Base-by-base conservation (phyloP, 495 filamentous ascomycete species). In the Aspergillus saccharolyticus region DNA sequence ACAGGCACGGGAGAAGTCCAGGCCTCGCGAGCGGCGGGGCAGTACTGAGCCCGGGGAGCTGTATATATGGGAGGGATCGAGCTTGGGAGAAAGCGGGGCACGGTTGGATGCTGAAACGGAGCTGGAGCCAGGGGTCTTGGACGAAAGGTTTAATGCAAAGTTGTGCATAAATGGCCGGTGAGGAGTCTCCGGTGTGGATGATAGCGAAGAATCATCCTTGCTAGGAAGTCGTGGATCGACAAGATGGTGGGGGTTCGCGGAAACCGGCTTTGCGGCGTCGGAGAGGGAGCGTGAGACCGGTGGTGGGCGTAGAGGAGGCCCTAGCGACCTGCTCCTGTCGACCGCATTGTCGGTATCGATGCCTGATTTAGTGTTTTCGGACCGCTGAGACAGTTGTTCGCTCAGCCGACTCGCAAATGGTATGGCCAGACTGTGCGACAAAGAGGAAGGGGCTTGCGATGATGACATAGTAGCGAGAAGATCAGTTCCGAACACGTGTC, bases 1-100 rank as follows among this genome's bases (percentile, higher is more conserved):
- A 56, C 91, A 93, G 45, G 90, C 91, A 61, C 92, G 82, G n/a
- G 91, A 89, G 71, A 94, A 96, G 66, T 97, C 92, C 50, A 96
- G 73, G 25, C 91, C 91, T 21, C 92, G 83, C 6, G 90, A 95
- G 50, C 91, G 85, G 51, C 92, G 81, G 46, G 92, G 92, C 15
- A 97, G 81, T 17, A 92, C 86, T 16, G 89, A 94, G n/a, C 83
- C 78, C 16, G 87, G 85, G 4, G 90, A 90, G 46, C 89, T 88
- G 75, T 94, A 96, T 28, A 84, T 89, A 57, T 89, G 86, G 16
- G 86, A 84, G 56, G 87, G 79, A 64, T 96, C 91, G 43, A 93
- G 82, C 64, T 94, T 90, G 10, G 92, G 92, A 2, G 89, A 94
- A 55, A 93, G 80, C 58, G 91, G 90, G 28, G 81, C 81, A 54